These are phyloP conservation scores for Boletus huronensis DNA, from an alignment of 768 basidiomycete species.

Conservation along the genomic window DNA sequence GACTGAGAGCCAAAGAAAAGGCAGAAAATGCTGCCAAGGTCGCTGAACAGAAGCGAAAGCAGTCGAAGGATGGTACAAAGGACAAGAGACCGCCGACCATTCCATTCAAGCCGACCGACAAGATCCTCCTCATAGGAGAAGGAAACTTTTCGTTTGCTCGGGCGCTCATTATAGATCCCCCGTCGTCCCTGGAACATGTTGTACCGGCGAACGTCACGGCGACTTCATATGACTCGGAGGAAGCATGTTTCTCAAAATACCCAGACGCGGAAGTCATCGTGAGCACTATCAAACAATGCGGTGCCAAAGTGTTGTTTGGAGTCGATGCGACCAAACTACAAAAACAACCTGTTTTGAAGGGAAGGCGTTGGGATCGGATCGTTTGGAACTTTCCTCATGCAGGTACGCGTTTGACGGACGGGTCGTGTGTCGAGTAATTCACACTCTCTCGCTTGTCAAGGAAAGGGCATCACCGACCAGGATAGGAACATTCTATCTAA, in stretches of 20 bases:
- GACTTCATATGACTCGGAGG: constrained; percentile 81
- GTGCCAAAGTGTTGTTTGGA: constrained; percentile 70
- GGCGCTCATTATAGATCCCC: constrained; percentile 56
- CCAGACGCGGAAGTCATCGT: constrained; percentile 67
- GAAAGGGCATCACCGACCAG: constrained; percentile 89
- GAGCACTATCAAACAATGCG: constrained; percentile 46
- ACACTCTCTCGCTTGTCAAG: constrained; percentile 34
- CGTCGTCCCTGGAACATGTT: constrained; percentile 45
- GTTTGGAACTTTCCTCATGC: constrained; percentile 98
- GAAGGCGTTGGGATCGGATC: constrained; percentile 68
- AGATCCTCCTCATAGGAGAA: constrained; percentile 81
- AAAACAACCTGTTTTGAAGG: constrained; percentile 53
- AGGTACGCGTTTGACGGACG: constrained; percentile 47
- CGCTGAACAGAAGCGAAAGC: constrained; percentile 42
- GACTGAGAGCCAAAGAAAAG: constrained; percentile 61
- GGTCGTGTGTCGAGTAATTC: background rate
- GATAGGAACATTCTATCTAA: constrained; percentile 90
- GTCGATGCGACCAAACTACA: constrained; percentile 83
- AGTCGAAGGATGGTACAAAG: constrained; percentile 33
- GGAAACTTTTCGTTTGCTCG: constrained; percentile 93
- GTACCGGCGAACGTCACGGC: constrained; percentile 71
- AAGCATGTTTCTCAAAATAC: constrained; percentile 78
- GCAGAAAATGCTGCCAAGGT: constrained; percentile 46
- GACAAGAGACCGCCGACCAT: constrained; percentile 45
- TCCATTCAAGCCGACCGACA: constrained; percentile 63